Base-by-base conservation (phyloP, 306 rosid species). In the Prunus persica region DNA sequence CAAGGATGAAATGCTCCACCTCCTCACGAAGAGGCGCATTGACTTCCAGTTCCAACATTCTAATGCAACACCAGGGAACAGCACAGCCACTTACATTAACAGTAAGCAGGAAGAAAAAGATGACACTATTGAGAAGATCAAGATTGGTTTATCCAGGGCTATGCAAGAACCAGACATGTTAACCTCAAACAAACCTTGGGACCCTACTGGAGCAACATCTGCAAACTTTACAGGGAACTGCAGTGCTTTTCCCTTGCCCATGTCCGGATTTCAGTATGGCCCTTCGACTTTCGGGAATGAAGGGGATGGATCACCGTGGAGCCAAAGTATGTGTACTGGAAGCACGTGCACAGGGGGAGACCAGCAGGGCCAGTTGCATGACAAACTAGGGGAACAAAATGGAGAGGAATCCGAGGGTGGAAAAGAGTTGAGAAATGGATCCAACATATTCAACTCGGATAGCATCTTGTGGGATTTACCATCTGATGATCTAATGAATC, bases 381-480 rank as follows among this genome's bases (percentile, higher is more conserved):
- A 84, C 76, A 89, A 90, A 73, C 80, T 86, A 24, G 91, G 78
- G 62, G 87, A 83, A 72, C 94, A 88, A 83, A 85, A 79, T 69
- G 88, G 81, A 52, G 93, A 83, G 49, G 91, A 86, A 38, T 88
- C 93, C 0, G 84, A 83, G 76, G 87, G 79, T 10, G 86, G 85
- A 30, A 92, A 88, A 68, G 97, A 87, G 71, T 87, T 80, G 3
- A 88, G 93, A 86, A 87, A 86, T 69, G 82, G 86, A 58, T 81
- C 96, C 75, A 83, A 82, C 82, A 84, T 93, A 46, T 96, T 93
- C 85, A 89, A 85, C 80, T 73, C 97, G 38, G 93, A 93, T 73
- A 87, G 85, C 50, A 92, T 88, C 82, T 52, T 93, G 78, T 91
- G 99, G 99, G 99, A 96, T 82, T 83, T 92, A 77, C 93, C 90